These are phyloP conservation scores for Fusarium globosum DNA, from an alignment of 2,329 filamentous ascomycete genomes.

Conservation along the genomic window DNA sequence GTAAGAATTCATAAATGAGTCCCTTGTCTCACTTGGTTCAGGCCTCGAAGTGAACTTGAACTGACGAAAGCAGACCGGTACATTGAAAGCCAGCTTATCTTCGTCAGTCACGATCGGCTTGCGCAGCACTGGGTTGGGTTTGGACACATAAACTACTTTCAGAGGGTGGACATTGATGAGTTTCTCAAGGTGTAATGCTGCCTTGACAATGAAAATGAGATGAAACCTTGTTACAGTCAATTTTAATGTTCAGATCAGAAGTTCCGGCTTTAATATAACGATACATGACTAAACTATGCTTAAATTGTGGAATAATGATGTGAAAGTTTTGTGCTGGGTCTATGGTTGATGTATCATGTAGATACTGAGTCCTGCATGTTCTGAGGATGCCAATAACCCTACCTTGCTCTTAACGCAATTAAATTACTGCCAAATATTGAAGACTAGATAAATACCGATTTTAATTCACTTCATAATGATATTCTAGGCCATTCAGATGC, in stretches of 20 bases:
- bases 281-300: neutral
- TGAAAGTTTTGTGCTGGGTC: too few species aligned
- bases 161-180: constrained; percentile 68
- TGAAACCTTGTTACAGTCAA: neutral
- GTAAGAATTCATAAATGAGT: constrained; percentile 56
- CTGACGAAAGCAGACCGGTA: constrained; percentile 69
- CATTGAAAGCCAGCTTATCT: constrained; percentile 79
- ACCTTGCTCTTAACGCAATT: too few species aligned
- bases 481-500: neutral
- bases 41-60: fast-evolving
- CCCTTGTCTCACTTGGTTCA: fast-evolving
- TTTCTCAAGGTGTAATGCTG: constrained; percentile 50
- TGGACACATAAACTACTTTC: constrained; percentile 69
- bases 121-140: constrained; percentile 84
- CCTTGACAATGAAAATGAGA: neutral
- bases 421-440: too few species aligned
- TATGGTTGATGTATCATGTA: neutral
- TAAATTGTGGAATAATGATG: neutral
- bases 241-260: fast-evolving
- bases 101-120: constrained; percentile 80
- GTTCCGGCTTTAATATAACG: too few species aligned
- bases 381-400: fast-evolving
- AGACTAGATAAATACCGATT: neutral
- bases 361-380: too few species aligned
- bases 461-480: neutral